Percentiles rank a stretch among this genome's conserved stretches.
These are phyloP conservation scores for Phialocephala subalpina DNA, from an alignment of 2,329 filamentous ascomycete genomes.

Conservation along the genomic window DNA sequence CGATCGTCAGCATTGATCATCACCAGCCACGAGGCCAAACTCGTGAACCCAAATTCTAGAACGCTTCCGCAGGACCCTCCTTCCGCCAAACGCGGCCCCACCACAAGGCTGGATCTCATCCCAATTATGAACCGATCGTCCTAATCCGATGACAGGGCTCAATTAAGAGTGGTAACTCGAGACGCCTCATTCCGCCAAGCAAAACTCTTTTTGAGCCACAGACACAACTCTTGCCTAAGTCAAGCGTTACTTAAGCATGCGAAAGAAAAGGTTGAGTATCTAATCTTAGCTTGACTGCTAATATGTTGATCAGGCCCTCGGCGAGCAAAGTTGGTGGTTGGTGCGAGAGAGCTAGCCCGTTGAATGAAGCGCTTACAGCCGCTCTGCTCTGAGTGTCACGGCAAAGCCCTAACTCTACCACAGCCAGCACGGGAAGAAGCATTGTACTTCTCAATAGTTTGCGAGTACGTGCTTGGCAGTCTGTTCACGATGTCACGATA, in stretches of 20 bases:
- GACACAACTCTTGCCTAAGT: not conserved
- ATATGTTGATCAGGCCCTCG: not conserved
- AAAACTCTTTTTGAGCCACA: conserved; percentile 15
- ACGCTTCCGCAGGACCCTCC: conserved; percentile 1
- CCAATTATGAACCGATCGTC: conserved; percentile 2
- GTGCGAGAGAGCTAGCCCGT: not conserved
- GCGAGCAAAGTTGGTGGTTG: not conserved
- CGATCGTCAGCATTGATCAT: conserved; percentile 8
- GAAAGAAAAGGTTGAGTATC: not conserved
- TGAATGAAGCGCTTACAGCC: not conserved
- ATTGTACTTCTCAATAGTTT: not conserved
- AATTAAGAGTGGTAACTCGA: conserved; percentile 10
- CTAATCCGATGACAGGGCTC: not conserved
- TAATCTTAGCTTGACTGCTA: not conserved
- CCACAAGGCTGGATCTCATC: conserved; percentile 5
- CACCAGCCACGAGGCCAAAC: conserved; percentile 14
- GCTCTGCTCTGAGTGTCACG: not conserved
- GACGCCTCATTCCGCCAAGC: conserved; percentile 10
- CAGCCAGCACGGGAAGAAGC: not conserved
- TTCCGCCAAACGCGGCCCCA: conserved; percentile 1
- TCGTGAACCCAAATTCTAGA: not conserved
- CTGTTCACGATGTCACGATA: conserved; percentile 1
- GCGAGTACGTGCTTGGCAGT: not conserved
- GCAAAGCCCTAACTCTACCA: not conserved
- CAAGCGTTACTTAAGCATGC: not conserved